Conservation (phyloP, 208 protist species). For the Leishmania aethiopica region DNA sequence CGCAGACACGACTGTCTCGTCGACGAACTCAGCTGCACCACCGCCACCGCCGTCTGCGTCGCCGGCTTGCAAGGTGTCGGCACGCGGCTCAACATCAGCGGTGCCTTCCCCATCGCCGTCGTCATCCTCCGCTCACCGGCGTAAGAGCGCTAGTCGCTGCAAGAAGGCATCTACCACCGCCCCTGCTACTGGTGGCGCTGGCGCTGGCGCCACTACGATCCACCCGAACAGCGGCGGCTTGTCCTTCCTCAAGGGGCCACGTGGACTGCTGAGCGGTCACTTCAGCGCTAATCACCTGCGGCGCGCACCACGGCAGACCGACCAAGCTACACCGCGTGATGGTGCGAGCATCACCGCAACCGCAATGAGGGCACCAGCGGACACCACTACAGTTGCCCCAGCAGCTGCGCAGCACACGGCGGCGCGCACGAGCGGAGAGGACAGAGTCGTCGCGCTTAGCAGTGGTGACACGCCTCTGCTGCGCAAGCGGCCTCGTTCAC, state of each 20-base stretch:
- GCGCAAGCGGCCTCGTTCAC: slow-evolving; percentile 26
- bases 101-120: background rate
- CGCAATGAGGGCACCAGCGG: background rate
- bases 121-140: background rate
- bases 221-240: background rate
- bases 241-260: background rate
- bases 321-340: background rate
- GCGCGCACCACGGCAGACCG: slow-evolving; percentile 1
- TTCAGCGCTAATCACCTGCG: slow-evolving; percentile 32
- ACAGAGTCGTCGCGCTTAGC: background rate
- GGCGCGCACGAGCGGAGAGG: background rate
- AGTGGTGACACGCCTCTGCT: background rate
- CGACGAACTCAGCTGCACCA: background rate
- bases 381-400: background rate
- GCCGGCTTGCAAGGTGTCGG: background rate
- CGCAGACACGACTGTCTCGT: background rate
- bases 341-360: background rate
- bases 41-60: background rate
- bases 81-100: background rate
- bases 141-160: background rate
- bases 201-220: background rate
- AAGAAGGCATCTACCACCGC: background rate
- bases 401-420: background rate
- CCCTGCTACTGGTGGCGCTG: background rate
- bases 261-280: slow-evolving; percentile 20